These are phyloP conservation scores for Sclerotinia subarctica DNA, from an alignment of 2,329 filamentous ascomycete genomes.

Conservation along the genomic window DNA sequence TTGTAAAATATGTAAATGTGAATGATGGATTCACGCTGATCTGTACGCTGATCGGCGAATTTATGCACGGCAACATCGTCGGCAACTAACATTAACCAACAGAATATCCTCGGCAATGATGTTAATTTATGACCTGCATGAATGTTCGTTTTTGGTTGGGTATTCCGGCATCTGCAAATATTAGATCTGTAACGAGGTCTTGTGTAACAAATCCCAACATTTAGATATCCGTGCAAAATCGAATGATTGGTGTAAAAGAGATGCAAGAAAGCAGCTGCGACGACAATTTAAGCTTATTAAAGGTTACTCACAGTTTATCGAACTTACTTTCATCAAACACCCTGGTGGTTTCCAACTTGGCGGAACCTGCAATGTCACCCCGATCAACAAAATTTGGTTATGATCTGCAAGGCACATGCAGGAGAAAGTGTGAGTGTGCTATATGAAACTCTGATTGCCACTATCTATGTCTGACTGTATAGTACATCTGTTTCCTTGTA, in stretches of 20 bases:
- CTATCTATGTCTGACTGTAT: slow-evolving; percentile 9
- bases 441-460: slow-evolving; percentile 9
- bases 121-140: background rate
- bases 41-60: background rate
- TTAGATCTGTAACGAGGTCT: background rate
- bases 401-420: slow-evolving; percentile 7
- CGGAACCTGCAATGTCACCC: background rate
- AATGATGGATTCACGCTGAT: background rate
- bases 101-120: background rate
- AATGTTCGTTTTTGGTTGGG: background rate
- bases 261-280: background rate
- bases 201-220: background rate
- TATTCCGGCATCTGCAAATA: background rate
- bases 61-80: background rate
- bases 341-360: background rate
- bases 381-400: background rate
- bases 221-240: background rate
- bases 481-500: background rate
- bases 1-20: background rate
- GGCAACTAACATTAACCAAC: background rate
- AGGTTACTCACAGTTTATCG: no score
- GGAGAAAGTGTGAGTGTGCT: background rate
- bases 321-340: background rate
- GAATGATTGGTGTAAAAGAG: background rate
- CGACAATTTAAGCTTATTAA: background rate